These are phyloP conservation scores for Fusarium acutatum DNA, from an alignment of 2,329 filamentous ascomycete genomes.

Conservation along the genomic window DNA sequence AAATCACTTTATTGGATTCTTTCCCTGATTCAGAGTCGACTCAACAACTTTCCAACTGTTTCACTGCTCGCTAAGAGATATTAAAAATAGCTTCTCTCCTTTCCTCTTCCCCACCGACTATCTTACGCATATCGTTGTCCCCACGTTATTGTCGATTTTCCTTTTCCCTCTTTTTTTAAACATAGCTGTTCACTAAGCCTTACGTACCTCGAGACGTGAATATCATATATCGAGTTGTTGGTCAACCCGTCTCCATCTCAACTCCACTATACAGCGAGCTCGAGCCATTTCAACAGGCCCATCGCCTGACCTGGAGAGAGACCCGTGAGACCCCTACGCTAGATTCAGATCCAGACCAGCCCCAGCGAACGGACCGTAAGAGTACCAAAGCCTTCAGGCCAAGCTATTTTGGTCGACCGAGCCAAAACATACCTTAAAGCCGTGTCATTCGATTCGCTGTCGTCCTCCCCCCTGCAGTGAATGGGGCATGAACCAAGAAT, in stretches of 20 bases:
- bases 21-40: neutral
- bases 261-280: constrained; percentile 24
- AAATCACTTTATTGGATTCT: neutral
- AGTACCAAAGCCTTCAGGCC: constrained; percentile 27
- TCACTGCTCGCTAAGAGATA: neutral
- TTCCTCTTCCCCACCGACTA: neutral
- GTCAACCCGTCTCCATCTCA: constrained; percentile 22
- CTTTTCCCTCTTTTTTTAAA: neutral
- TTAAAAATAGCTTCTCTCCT: constrained; percentile 10
- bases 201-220: constrained; percentile 20
- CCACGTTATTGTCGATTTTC: neutral
- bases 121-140: neutral
- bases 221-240: constrained; percentile 21
- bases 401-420: constrained; percentile 42
- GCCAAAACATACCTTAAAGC: constrained; percentile 19
- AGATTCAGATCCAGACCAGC: constrained; percentile 41
- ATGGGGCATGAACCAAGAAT: constrained; percentile 1
- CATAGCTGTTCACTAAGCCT: constrained; percentile 16
- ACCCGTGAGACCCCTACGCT: constrained; percentile 17
- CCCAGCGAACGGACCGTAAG: constrained; percentile 36
- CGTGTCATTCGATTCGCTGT: constrained; percentile 38
- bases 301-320: constrained; percentile 24
- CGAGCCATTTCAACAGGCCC: constrained; percentile 34
- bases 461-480: neutral
- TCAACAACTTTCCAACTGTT: neutral